phyloP scores from a whole-genome alignment of 441 rosid genomes.

The Metrosideros polymorpha region DNA sequence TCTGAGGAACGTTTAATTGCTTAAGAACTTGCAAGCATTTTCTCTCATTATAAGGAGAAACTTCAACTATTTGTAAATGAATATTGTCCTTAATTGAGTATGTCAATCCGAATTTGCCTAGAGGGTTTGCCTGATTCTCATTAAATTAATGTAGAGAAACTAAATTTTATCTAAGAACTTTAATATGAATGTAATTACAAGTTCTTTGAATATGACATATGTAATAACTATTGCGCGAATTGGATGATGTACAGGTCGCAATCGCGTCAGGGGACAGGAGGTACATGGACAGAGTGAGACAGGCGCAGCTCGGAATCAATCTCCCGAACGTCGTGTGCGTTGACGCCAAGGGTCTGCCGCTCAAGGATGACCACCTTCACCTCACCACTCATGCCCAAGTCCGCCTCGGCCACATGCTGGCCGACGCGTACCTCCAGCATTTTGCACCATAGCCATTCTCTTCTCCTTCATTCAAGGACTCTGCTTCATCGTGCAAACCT shows the following conservation, averaged over 20 bases:
- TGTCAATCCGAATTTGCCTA: not conserved
- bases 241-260: not conserved
- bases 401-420: not conserved
- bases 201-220: not conserved
- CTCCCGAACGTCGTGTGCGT: not conserved
- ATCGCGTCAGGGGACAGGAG: not conserved
- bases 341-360: not conserved
- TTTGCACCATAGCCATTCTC: not conserved
- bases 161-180: not conserved
- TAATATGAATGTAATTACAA: not conserved
- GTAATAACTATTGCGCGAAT: not conserved
- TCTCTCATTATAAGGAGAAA: too few relatives aligned
- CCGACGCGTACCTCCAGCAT: not conserved
- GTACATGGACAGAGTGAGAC: not conserved
- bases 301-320: not conserved
- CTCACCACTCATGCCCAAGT: slow-evolving; percentile 1
- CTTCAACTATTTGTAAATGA: too few relatives aligned
- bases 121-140: rapidly evolving
- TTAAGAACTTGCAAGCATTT: too few relatives aligned
- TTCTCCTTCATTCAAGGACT: not conserved
- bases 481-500: not conserved
- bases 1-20: too few relatives aligned
- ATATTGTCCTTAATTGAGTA: too few relatives aligned
- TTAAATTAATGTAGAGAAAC: not conserved
- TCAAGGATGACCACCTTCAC: not conserved